phyloP scores from a whole-genome alignment of 2,329 filamentous ascomycete genomes.

The Sarocladium strictum region DNA sequence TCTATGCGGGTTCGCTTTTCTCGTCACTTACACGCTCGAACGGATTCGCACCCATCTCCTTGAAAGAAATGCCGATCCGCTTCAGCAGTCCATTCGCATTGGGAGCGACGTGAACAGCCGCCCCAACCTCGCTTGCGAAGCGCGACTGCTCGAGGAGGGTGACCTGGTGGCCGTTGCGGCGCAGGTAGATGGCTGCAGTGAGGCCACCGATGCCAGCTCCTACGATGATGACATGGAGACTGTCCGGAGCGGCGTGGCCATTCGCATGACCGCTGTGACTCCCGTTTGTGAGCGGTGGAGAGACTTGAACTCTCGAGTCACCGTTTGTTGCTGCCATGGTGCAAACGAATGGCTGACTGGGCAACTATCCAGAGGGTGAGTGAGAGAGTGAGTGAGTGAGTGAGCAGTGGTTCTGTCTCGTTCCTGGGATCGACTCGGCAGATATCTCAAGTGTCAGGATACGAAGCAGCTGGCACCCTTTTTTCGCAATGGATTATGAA shows the following conservation, averaged over 20 bases:
- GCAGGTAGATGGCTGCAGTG: constrained; percentile 2
- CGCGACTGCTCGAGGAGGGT: background rate
- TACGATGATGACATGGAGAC: constrained; percentile 2
- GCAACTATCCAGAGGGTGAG: background rate
- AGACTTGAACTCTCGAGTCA: background rate
- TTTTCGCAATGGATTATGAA: too few species aligned
- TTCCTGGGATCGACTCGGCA: too few species aligned
- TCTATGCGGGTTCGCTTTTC: too few species aligned
- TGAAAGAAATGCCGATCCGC: background rate
- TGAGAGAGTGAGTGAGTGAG: background rate
- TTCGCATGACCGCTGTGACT: background rate
- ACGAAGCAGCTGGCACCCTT: too few species aligned
- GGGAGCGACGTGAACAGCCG: background rate
- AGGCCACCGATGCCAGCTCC: constrained; percentile 8
- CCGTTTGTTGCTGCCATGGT: background rate
- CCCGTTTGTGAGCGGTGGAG: background rate
- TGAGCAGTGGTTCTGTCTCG: background rate
- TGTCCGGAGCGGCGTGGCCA: background rate
- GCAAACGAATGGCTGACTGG: background rate
- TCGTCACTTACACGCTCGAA: constrained; percentile 7
- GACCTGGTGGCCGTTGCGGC: background rate
- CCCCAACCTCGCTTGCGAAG: background rate
- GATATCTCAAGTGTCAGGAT: too few species aligned
- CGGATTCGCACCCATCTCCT: background rate
- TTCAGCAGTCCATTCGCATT: background rate